Base-by-base conservation (phyloP, 148 eudicot genomes). In the Tetragonia tetragonoides region DNA sequence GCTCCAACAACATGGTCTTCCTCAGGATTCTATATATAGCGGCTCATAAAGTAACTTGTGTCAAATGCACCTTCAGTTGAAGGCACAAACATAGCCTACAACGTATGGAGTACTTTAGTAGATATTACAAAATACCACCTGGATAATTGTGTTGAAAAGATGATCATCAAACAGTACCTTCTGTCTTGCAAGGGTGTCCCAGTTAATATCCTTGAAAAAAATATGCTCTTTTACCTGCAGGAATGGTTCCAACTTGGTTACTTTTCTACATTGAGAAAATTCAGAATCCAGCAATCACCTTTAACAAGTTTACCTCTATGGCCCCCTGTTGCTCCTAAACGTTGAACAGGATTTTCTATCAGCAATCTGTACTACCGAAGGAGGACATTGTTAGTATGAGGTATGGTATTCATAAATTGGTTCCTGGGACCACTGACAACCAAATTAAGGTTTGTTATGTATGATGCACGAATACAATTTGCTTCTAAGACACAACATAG, bases 11-110 rank as follows among this genome's bases (percentile, higher is more conserved):
- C 87, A 80, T 90, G 87, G 74, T 87, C 97, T 73, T 89, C 97
- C 82, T 96, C 97, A 23, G 94, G 91, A 85, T 89, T 96, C 99
- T 98, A 96, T 63, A 96, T 86, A 81, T 96, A 91, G 42, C 99
- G 99, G 83, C 98, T 96, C 95, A 88, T 91, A 80, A 96, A 96
- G 84, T 96, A 96, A 78, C 99, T 89, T n/a, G 99, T 96, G 77
- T 96, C 99, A 62, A 75, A 94, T 75, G 92, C 87, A 61, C 83
- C 75, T 66, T 96, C 99, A 63, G 89, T 93, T 65, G 95, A 78
- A 78, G 99, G 99, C 83, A 96, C 87, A 86, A 96, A 96, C 91
- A 88, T 88, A 3, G 97, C 99, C 99, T 96, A 87, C 76, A 81
- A 78, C n/a, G 53, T 24, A 42, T 18, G 14, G 0, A 8, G 20